Conservation (phyloP, 805 yeast species). For the Lipomyces japonicus region DNA sequence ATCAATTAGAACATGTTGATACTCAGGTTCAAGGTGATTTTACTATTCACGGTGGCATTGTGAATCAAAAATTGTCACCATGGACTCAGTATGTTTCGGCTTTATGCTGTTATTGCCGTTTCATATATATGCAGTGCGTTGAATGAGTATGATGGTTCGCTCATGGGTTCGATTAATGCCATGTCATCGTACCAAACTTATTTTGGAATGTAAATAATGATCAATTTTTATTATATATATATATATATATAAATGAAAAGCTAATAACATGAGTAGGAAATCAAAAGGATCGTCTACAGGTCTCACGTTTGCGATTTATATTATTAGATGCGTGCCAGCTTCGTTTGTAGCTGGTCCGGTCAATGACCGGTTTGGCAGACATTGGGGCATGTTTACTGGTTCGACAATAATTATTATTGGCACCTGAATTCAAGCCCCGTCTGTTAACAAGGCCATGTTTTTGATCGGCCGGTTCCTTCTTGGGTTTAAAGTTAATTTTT, state of each 20-base stretch:
- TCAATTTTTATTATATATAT: neutral
- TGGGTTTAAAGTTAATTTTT: constrained; percentile 6
- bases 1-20: no score
- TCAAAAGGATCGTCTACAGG: constrained; percentile 16
- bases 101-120: constrained; percentile 6
- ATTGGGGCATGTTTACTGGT: constrained; percentile 19
- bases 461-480: neutral
- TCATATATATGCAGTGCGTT: constrained; percentile 12
- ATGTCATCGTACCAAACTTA: constrained; percentile 13
- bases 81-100: constrained; percentile 15
- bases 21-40: no score
- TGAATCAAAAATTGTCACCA: no score
- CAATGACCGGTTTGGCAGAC: constrained; percentile 17
- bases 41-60: no score
- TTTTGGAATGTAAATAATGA: constrained; percentile 5
- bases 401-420: constrained; percentile 7
- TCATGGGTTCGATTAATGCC: constrained; percentile 15
- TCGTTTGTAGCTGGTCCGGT: constrained; percentile 15
- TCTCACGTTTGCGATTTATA: constrained; percentile 11
- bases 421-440: constrained; percentile 19
- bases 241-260: no score
- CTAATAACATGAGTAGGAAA: no score
- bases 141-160: constrained; percentile 18
- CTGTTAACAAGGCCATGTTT: neutral
- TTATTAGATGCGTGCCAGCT: constrained; percentile 12